Evolutionary conservation across 441 rosid genomes (phyloP).

Genomic region (Erodium chrysanthum): DNA sequence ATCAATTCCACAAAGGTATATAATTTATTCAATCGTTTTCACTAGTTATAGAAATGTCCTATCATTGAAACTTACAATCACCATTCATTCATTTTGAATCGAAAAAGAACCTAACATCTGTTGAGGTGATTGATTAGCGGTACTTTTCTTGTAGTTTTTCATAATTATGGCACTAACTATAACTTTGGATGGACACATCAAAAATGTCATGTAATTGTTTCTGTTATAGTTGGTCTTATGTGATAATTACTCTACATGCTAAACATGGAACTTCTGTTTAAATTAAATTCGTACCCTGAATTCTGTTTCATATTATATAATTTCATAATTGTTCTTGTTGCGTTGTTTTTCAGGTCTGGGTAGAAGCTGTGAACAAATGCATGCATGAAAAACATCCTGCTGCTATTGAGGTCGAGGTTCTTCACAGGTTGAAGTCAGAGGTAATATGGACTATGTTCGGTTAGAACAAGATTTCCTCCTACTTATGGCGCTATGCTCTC

Average conservation of each 20-base stretch:
- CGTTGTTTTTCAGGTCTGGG: conserved; percentile 41
- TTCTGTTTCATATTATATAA: conserved; percentile 3
- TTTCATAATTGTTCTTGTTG: conserved; percentile 19
- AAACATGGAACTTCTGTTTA: background rate
- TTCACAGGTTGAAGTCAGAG: conserved; percentile 70
- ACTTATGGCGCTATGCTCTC: background rate
- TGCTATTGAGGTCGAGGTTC: conserved; percentile 44
- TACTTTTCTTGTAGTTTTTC: background rate
- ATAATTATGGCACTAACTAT: background rate
- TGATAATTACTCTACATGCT: background rate
- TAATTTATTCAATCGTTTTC: conserved; percentile 8
- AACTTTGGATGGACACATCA: background rate
- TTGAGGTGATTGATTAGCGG: background rate
- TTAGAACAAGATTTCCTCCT: background rate
- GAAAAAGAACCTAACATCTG: background rate
- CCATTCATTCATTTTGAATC: background rate
- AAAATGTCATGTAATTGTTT: background rate
- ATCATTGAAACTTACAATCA: background rate
- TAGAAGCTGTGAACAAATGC: conserved; percentile 41
- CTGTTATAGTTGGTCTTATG: background rate
- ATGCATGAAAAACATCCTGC: conserved; percentile 30
- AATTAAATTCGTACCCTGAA: background rate
- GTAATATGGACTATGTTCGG: conserved; percentile 28
- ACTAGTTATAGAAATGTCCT: background rate
- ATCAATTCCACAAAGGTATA: conserved; percentile 70